These are phyloP conservation scores for Keithomyces neogunnii DNA, from an alignment of 2,329 filamentous ascomycete species.

Conservation along the genomic window DNA sequence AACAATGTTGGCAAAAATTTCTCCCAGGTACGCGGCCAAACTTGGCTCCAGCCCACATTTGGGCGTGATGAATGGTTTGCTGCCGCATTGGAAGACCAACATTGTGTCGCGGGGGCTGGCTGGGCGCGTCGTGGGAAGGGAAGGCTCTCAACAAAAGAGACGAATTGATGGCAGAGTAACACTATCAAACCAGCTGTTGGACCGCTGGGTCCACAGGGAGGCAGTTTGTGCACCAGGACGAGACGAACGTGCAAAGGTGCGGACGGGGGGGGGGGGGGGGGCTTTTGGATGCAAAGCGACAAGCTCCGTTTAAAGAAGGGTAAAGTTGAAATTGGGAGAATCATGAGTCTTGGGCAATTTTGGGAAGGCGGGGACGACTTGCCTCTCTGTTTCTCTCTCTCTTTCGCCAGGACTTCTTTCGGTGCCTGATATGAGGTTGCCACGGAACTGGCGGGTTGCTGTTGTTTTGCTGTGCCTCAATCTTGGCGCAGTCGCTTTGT, in stretches of 20 bases:
- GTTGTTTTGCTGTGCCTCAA: background rate
- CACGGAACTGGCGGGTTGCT: background rate
- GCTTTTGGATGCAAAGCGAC: too few species aligned
- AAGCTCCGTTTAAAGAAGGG: constrained; percentile 8
- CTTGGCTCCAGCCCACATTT: background rate
- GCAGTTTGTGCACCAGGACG: background rate
- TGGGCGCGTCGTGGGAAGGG: background rate
- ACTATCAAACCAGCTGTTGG: background rate
- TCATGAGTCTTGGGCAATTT: too few species aligned
- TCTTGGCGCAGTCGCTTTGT: constrained; percentile 1
- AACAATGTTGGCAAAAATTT: background rate
- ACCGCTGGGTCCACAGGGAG: background rate
- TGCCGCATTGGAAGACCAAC: background rate
- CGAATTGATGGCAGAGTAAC: background rate
- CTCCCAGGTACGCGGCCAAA: background rate
- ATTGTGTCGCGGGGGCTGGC: background rate
- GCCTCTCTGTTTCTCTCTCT: background rate
- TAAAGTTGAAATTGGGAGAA: background rate
- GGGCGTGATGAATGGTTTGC: background rate
- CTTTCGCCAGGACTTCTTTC: too few species aligned
- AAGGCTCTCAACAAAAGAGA: background rate
- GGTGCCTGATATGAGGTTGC: too few species aligned
- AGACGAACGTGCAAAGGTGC: background rate
- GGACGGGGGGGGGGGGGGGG: too few species aligned
- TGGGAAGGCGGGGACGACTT: background rate